These are phyloP conservation scores for Pythium dissimile DNA, from an alignment of 352 stramenopile genomes.

Conservation along the genomic window DNA sequence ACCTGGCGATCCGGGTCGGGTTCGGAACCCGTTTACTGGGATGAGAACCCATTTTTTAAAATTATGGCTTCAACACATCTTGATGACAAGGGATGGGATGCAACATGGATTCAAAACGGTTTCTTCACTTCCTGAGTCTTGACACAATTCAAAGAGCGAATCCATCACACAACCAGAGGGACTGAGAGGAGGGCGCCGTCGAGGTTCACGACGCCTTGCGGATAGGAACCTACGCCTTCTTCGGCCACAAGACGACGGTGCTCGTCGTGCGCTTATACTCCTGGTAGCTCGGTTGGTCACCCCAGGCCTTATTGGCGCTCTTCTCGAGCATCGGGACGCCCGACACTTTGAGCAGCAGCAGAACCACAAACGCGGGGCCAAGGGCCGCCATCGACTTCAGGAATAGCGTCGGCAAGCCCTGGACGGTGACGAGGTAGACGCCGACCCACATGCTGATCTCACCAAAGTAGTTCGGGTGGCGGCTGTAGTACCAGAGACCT, in stretches of 20 bases:
- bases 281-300: conserved; percentile 53
- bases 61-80: too few species aligned
- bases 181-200: too few species aligned
- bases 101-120: too few species aligned
- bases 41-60: too few species aligned
- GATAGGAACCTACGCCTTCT: conserved; percentile 9
- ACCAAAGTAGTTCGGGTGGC: conserved; percentile 92
- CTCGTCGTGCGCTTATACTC: conserved; percentile 76
- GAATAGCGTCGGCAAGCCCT: conserved; percentile 34
- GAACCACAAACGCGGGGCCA: conserved; percentile 64
- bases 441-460: conserved; percentile 90
- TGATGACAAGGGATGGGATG: too few species aligned
- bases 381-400: conserved; percentile 41
- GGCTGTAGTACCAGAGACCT: conserved; percentile 85
- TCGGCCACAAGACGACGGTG: conserved; percentile 44
- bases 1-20: too few species aligned
- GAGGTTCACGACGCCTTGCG: neutral
- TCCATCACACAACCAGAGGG: too few species aligned
- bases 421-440: conserved; percentile 47
- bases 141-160: too few species aligned
- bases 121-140: too few species aligned
- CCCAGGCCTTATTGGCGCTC: conserved; percentile 67
- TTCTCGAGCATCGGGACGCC: conserved; percentile 81
- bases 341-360: conserved; percentile 69
- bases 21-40: too few species aligned